A percentile compares a stretch with the other conserved stretches of the same genome.
These are phyloP conservation scores for Rhizopus delemar DNA, from an alignment of 371 early-diverging fungal species.

Conservation along the genomic window DNA sequence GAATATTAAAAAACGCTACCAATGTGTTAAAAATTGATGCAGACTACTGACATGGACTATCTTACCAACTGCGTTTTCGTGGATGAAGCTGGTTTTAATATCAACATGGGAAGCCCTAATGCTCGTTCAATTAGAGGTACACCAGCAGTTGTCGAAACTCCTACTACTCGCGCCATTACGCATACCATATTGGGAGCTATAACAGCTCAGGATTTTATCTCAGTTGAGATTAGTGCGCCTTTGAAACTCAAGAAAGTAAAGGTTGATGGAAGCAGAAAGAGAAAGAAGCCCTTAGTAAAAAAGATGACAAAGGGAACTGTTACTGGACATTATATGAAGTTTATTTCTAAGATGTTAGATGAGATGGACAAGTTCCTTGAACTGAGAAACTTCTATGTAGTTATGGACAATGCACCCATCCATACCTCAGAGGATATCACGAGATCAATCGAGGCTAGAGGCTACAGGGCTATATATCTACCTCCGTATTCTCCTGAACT, in stretches of 20 bases:
- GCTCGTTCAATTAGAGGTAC: constrained; percentile 15
- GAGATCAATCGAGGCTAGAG: constrained; percentile 5
- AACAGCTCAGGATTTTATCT: constrained; percentile 6
- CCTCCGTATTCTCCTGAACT: constrained; percentile 20
- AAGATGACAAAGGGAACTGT: constrained; percentile 5
- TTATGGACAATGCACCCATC: constrained; percentile 14
- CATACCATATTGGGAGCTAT: constrained; percentile 21
- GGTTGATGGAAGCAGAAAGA: constrained; percentile 10
- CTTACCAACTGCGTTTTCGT: constrained; percentile 21
- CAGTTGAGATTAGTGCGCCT: constrained; percentile 11
- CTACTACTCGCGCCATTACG: constrained; percentile 8
- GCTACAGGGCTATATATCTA: constrained; percentile 14
- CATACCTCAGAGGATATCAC: constrained; percentile 17
- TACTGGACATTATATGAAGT: constrained; percentile 2
- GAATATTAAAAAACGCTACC: constrained; percentile 11
- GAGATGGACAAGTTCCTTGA: constrained; percentile 4
- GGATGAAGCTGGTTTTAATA: constrained; percentile 22
- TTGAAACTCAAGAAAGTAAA: constrained; percentile 9
- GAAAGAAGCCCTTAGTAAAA: neutral
- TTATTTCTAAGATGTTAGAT: constrained; percentile 3
- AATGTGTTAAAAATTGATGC: constrained; percentile 12
- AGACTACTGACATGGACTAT: constrained; percentile 17
- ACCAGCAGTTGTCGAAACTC: constrained; percentile 12
- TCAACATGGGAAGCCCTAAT: constrained; percentile 16
- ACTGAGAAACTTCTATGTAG: constrained; percentile 15